These are phyloP conservation scores for Polysphondylium violaceum DNA, from an alignment of 78 protist species.

Conservation along the genomic window DNA sequence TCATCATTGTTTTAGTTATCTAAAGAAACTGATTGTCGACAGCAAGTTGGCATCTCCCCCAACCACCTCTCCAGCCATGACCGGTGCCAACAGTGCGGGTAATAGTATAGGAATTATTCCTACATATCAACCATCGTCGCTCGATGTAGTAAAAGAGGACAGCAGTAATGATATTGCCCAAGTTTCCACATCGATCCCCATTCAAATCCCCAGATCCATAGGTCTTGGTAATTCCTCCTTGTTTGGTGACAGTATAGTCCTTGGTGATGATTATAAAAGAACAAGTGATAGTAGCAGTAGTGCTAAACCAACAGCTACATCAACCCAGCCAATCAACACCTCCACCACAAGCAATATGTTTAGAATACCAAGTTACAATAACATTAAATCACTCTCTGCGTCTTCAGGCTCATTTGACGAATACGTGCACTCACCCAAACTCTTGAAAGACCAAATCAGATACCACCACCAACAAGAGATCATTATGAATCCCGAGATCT, in stretches of 20 bases:
- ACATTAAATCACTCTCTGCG: not conserved
- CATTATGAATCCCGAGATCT: slow-evolving; percentile 36
- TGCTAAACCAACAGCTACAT: not conserved
- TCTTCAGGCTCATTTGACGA: slow-evolving; percentile 28
- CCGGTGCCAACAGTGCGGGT: not conserved
- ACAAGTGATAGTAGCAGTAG: too few species aligned
- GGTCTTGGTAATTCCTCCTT: too few species aligned
- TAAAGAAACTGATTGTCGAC: slow-evolving; percentile 26
- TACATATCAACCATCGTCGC: not conserved
- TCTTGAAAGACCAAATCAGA: not conserved
- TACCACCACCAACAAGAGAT: slow-evolving; percentile 18
- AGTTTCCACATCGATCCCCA: not conserved
- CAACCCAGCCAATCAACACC: slow-evolving; percentile 13
- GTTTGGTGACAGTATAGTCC: too few species aligned
- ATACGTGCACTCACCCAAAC: slow-evolving; percentile 1
- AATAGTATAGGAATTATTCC: not conserved
- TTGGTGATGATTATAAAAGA: too few species aligned
- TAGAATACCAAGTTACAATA: not conserved
- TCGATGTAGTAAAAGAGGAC: not conserved
- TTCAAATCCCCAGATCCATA: too few species aligned
- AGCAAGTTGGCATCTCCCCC: slow-evolving; percentile 23
- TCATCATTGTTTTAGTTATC: slow-evolving; percentile 26
- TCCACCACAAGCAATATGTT: not conserved
- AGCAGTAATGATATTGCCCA: not conserved
- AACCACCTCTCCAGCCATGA: not conserved